A percentile compares a stretch with the other conserved stretches of the same genome.
Conservation (phyloP, 257 asterid species). For the Solanum habrochaites region DNA sequence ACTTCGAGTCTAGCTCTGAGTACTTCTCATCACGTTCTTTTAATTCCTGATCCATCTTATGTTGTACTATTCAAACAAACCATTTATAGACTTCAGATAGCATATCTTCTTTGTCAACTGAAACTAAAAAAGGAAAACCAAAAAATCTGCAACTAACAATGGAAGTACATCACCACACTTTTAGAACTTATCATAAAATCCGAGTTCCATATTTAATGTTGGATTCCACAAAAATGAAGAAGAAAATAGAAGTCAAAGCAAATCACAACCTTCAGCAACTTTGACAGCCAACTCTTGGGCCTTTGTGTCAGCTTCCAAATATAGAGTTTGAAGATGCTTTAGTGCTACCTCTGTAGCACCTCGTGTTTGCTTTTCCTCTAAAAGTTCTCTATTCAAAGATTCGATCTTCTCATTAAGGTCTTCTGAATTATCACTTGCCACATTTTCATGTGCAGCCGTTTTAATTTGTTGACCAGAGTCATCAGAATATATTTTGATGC, state of each 20-base stretch:
- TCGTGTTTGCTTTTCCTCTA: constrained; percentile 79
- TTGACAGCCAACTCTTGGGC: constrained; percentile 62
- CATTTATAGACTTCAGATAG: constrained; percentile 23
- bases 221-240: not conserved
- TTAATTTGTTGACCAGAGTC: constrained; percentile 9
- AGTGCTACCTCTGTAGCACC: constrained; percentile 89
- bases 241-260: constrained; percentile 2
- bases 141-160: not conserved
- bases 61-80: constrained; percentile 55
- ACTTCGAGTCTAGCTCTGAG: constrained; percentile 80
- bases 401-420: constrained; percentile 53
- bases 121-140: not conserved
- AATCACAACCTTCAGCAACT: constrained; percentile 82
- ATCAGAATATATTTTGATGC: constrained; percentile 16
- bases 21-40: constrained; percentile 86
- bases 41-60: constrained; percentile 83
- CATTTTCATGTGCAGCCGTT: constrained; percentile 16
- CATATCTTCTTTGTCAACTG: not conserved
- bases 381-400: constrained; percentile 53
- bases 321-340: constrained; percentile 61
- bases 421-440: constrained; percentile 12
- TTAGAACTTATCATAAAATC: not conserved
- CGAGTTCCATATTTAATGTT: not conserved
- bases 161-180: not conserved
- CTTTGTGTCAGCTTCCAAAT: constrained; percentile 68